phyloP scores from a whole-genome alignment of 345 rosid genomes.

The Lepidium aucheri region DNA sequence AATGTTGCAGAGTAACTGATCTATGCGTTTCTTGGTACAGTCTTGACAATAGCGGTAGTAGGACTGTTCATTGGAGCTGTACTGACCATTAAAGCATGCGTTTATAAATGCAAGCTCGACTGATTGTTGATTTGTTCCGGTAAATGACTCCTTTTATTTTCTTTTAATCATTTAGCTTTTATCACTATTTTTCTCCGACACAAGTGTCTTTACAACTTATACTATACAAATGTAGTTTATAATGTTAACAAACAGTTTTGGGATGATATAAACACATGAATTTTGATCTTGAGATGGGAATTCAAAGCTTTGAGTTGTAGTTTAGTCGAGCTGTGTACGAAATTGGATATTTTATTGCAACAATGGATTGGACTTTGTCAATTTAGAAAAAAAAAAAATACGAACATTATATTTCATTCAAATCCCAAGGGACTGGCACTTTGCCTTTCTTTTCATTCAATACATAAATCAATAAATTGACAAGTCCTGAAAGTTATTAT shows the following conservation, averaged over 20 bases:
- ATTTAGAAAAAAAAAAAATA: too few species aligned
- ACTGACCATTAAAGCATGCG: conserved; percentile 17
- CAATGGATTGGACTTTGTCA: too few species aligned
- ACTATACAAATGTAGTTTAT: neutral
- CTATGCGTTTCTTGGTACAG: conserved; percentile 2
- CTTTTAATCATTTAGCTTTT: neutral
- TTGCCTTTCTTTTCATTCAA: neutral
- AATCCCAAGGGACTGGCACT: neutral
- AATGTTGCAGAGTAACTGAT: conserved; percentile 3
- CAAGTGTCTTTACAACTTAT: neutral
- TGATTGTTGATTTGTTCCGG: conserved; percentile 3
- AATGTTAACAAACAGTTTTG: neutral
- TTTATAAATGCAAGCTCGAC: conserved; percentile 19
- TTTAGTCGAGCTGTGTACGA: too few species aligned
- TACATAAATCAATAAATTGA: neutral
- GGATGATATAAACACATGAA: too few species aligned
- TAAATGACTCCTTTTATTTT: neutral
- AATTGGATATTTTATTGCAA: too few species aligned
- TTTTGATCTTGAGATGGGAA: too few species aligned
- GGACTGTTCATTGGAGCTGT: conserved; percentile 20
- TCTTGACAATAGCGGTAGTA: conserved; percentile 12
- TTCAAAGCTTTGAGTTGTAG: too few species aligned
- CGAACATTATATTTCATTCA: neutral
- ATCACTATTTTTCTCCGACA: neutral
- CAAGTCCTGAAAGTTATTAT: neutral